Evolutionary conservation across 1,139 yeast species (phyloP).

Genomic region (Candida sanyaensis): DNA sequence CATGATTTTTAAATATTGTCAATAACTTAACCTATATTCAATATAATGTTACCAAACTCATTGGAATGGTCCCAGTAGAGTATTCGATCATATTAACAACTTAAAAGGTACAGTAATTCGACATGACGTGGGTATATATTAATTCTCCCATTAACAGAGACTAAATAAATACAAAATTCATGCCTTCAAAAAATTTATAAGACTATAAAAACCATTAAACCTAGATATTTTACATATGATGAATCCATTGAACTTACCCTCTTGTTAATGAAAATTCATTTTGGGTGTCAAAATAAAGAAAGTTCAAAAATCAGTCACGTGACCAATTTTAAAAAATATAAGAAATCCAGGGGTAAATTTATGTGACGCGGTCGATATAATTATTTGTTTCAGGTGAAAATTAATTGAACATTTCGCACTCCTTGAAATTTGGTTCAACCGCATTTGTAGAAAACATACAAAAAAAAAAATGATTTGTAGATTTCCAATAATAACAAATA

Average conservation of each 20-base stretch:
- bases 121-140: not conserved
- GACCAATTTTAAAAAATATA: not conserved
- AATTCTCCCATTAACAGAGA: not conserved
- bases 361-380: not conserved
- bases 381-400: not conserved
- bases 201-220: not conserved
- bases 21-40: not conserved
- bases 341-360: not conserved
- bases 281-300: not conserved
- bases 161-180: not conserved
- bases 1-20: not conserved
- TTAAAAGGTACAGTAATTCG: not conserved
- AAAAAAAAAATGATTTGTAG: not conserved
- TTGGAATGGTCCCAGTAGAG: not conserved
- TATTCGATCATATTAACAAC: not conserved
- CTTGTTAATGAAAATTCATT: not conserved
- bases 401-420: not conserved
- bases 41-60: not conserved
- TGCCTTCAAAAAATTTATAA: not conserved
- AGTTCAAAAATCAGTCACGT: not conserved
- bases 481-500: slow-evolving; percentile 1
- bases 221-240: not conserved
- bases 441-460: not conserved
- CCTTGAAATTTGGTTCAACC: not conserved
- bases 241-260: not conserved